Evolutionary conservation across 441 rosid species (phyloP).

Genomic region (Theobroma grandiflorum): DNA sequence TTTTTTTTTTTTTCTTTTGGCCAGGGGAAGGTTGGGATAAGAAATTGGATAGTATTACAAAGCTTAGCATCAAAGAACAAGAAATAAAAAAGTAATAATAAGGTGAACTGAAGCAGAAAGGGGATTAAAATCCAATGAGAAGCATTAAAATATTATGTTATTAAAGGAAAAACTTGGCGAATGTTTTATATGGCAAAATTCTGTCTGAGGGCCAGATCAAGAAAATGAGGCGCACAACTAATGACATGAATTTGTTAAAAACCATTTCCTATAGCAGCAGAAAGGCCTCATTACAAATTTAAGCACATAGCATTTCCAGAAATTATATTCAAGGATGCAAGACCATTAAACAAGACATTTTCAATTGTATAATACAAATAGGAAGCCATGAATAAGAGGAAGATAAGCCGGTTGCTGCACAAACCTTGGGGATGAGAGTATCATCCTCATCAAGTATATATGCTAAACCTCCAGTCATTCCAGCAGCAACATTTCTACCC

Average conservation of each 20-base stretch:
- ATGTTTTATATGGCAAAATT: not conserved
- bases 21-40: not conserved
- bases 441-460: slow-evolving; percentile 92
- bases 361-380: not conserved
- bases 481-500: slow-evolving; percentile 97
- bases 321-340: slow-evolving; percentile 3
- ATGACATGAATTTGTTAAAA: not conserved
- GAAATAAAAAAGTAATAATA: not conserved
- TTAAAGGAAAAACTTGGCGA: not conserved
- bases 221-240: not conserved
- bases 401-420: slow-evolving; percentile 21
- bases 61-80: not conserved
- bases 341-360: not conserved
- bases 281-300: not conserved
- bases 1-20: not conserved
- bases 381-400: not conserved
- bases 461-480: slow-evolving; percentile 98
- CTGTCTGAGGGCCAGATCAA: not conserved
- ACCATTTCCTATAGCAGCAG: slow-evolving; percentile 11
- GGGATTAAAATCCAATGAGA: not conserved
- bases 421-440: slow-evolving; percentile 87
- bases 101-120: not conserved
- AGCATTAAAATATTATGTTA: slow-evolving; percentile 10
- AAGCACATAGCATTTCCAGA: not conserved
- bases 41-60: not conserved